Percentiles rank a stretch among this genome's conserved stretches.
Evolutionary conservation across 306 rosid genomes (phyloP).

Genomic region (Canavalia gladiata): DNA sequence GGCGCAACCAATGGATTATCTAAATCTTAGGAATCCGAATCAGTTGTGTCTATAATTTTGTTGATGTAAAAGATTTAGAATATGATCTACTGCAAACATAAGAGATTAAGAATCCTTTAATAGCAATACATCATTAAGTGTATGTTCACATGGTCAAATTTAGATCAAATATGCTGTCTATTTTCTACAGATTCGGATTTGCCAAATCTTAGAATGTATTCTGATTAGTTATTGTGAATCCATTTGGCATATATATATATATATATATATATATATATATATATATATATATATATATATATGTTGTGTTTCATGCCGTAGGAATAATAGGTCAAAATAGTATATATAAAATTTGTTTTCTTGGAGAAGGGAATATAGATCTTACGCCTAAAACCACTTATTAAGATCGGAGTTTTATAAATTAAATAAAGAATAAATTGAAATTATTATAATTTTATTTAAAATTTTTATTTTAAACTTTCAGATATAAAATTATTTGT

Average conservation of each 20-base stretch:
- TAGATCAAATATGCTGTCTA: not conserved
- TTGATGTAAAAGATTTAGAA: not conserved
- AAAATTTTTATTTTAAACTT: too few species aligned
- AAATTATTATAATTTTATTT: too few species aligned
- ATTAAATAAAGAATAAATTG: too few species aligned
- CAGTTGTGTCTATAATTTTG: not conserved
- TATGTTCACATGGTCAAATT: not conserved
- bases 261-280: too few species aligned
- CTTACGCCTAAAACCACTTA: too few species aligned
- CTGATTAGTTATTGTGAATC: not conserved
- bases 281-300: too few species aligned
- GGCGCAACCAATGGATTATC: not conserved
- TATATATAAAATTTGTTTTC: too few species aligned
- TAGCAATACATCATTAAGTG: not conserved
- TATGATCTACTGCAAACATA: not conserved
- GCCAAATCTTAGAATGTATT: constrained; percentile 31
- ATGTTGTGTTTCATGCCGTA: not conserved
- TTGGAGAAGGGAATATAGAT: too few species aligned
- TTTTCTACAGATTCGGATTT: constrained; percentile 16
- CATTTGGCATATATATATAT: constrained; percentile 7
- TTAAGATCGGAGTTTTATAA: too few species aligned
- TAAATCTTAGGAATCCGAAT: not conserved
- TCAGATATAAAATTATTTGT: too few species aligned
- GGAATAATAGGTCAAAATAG: not conserved
- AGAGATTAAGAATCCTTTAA: constrained; percentile 19